phyloP scores from a whole-genome alignment of 345 rosid genomes.

The Stellera chamaejasme region DNA sequence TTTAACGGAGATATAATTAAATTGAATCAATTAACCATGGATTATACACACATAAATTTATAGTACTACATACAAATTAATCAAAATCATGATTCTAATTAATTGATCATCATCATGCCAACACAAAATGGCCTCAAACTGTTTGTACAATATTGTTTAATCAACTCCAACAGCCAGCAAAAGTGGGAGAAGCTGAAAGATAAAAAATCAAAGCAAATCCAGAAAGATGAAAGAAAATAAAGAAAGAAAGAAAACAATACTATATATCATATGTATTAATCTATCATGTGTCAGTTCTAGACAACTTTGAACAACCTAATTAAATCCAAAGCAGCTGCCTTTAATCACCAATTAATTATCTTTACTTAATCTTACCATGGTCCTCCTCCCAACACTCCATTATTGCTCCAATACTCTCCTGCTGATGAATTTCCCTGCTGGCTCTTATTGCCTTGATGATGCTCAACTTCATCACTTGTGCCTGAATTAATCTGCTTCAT shows the following conservation, averaged over 20 bases:
- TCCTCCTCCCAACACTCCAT: constrained; percentile 38
- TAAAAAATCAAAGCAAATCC: too few relatives aligned
- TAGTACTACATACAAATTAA: constrained; percentile 6
- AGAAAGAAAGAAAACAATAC: constrained; percentile 3
- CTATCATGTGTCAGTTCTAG: constrained; percentile 19
- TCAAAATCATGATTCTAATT: too few relatives aligned
- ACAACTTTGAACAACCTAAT: constrained; percentile 19
- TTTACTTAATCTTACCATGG: constrained; percentile 20
- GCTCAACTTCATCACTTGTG: constrained; percentile 16
- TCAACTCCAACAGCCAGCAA: too few relatives aligned
- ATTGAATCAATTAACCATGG: background rate
- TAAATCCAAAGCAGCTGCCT: too few relatives aligned
- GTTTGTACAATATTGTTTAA: constrained; percentile 2
- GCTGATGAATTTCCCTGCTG: constrained; percentile 26
- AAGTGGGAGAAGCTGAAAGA: background rate
- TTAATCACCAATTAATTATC: background rate
- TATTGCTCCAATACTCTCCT: constrained; percentile 31
- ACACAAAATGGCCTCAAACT: constrained; percentile 16
- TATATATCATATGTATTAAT: constrained; percentile 9
- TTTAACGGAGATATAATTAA: too few relatives aligned
- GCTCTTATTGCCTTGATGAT: constrained; percentile 31
- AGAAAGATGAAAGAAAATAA: background rate
- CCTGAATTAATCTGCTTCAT: constrained; percentile 21
- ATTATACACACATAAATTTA: constrained; percentile 1
- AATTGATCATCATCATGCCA: constrained; percentile 4